Evolutionary conservation across 2,329 filamentous ascomycete genomes (phyloP), one percentile per base, ranked within the genome.

Genomic region (Pseudonectria buxi): DNA sequence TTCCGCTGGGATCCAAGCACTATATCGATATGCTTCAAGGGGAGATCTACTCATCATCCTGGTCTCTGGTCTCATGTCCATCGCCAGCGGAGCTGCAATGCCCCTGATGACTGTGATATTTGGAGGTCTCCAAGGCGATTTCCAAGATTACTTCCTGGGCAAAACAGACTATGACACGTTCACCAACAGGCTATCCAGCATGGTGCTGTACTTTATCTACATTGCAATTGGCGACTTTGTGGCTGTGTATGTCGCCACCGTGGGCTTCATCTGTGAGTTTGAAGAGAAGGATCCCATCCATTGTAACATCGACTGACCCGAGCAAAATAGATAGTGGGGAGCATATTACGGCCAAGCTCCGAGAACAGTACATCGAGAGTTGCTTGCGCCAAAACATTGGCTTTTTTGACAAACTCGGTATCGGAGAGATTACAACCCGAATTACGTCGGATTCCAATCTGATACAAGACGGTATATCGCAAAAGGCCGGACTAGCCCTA

Each of bases 241-340:
- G 32, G 76, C 78, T 3, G 71, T 80, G 27, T 90, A 89, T 57
- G 63, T 89, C 39, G 72, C 77, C 24, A 94, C 86, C 1, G 76
- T 90, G 13, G 83, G 83, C 14, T 94, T 89, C 63, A 90, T 92
- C 49, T n/a, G n/a, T n/a, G n/a, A n/a, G n/a, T n/a, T n/a, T n/a
- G n/a, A n/a, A n/a, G n/a, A n/a, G n/a, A n/a, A n/a, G n/a, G n/a
- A n/a, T n/a, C n/a, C n/a, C n/a, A n/a, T n/a, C n/a, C n/a, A n/a
- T n/a, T n/a, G n/a, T n/a, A n/a, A n/a, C n/a, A n/a, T n/a, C n/a
- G n/a, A n/a, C n/a, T n/a, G n/a, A n/a, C n/a, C n/a, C n/a, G n/a
- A n/a, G n/a, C n/a, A n/a, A n/a, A n/a, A n/a, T n/a, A n/a, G 28
- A 30, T 15, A 33, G 29, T 3, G 43, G 44, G 2, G 44, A 44